These are phyloP conservation scores for Candida sphagnicola DNA, from an alignment of 805 yeast species.

Conservation along the genomic window DNA sequence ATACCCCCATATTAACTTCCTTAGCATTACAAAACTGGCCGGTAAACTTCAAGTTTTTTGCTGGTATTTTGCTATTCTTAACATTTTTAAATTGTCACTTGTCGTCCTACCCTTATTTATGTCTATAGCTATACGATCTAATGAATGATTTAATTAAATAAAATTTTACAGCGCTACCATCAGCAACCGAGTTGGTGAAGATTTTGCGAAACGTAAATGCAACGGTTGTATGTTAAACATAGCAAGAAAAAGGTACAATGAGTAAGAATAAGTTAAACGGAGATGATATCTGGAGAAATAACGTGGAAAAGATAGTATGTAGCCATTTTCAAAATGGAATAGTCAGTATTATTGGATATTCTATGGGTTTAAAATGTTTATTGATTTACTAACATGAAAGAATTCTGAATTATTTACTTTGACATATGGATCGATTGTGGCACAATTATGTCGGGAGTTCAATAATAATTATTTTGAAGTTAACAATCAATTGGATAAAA, in stretches of 20 bases:
- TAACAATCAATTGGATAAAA: slow-evolving; percentile 76
- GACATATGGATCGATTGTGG: slow-evolving; percentile 91
- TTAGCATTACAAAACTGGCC: no score
- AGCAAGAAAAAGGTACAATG: slow-evolving; percentile 1
- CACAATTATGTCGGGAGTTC: slow-evolving; percentile 84
- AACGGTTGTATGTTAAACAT: no score
- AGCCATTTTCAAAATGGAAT: not conserved
- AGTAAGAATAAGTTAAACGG: slow-evolving; percentile 40
- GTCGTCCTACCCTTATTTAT: not conserved
- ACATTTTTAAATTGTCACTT: no score
- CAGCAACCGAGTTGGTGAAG: no score
- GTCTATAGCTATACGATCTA: not conserved
- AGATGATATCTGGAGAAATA: slow-evolving; percentile 89
- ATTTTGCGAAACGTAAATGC: no score
- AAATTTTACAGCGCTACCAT: not conserved
- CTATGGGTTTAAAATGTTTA: not conserved
- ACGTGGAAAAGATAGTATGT: slow-evolving; percentile 78
- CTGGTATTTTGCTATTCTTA: no score
- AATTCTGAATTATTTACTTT: slow-evolving; percentile 92
- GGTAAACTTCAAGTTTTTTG: no score
- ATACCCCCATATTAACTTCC: no score
- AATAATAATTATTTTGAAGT: slow-evolving; percentile 73
- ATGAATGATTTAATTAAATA: not conserved
- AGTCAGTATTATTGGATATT: not conserved
- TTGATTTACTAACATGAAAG: slow-evolving; percentile 23